A percentile compares a stretch with the other conserved stretches of the same genome.
These are phyloP conservation scores for Thinopyrum elongatum DNA, from an alignment of 176 grass and related monocot species.

Conservation along the genomic window DNA sequence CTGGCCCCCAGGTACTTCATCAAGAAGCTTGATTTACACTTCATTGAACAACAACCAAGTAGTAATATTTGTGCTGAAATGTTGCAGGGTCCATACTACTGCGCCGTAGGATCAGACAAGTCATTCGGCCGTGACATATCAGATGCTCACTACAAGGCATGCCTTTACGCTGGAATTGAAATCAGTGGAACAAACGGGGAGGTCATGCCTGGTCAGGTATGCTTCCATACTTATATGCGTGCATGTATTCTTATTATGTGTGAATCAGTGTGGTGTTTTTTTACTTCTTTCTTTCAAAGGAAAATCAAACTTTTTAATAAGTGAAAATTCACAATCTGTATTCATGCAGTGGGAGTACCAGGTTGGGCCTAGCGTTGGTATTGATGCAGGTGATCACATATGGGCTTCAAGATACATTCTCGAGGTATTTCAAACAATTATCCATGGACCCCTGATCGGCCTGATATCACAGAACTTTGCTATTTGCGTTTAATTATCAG, in stretches of 20 bases:
- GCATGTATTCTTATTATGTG: not conserved
- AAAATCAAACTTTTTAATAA: constrained; percentile 24
- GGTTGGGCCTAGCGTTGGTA: constrained; percentile 97
- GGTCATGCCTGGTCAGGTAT: constrained; percentile 99
- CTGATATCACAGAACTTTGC: not conserved
- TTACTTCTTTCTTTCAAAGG: constrained; percentile 7
- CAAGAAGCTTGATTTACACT: constrained; percentile 7
- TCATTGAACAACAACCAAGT: not conserved
- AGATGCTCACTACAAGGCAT: constrained; percentile 99
- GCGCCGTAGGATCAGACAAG: constrained; percentile 85
- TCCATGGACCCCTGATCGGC: not conserved
- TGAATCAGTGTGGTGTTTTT: not conserved
- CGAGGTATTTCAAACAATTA: constrained; percentile 60
- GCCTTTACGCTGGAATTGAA: constrained; percentile 94
- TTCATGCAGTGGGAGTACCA: constrained; percentile 97
- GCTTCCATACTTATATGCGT: not conserved
- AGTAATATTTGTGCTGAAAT: constrained; percentile 19
- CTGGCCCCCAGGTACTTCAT: constrained; percentile 86
- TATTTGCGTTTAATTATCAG: not conserved
- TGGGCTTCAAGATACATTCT: constrained; percentile 99
- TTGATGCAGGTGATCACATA: constrained; percentile 92
- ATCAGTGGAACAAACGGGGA: constrained; percentile 99
- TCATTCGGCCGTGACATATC: constrained; percentile 98
- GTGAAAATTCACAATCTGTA: constrained; percentile 18
- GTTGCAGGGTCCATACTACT: constrained; percentile 95